Base-by-base conservation (phyloP, 768 basidiomycete genomes). In the Pulveroboletus sp. region DNA sequence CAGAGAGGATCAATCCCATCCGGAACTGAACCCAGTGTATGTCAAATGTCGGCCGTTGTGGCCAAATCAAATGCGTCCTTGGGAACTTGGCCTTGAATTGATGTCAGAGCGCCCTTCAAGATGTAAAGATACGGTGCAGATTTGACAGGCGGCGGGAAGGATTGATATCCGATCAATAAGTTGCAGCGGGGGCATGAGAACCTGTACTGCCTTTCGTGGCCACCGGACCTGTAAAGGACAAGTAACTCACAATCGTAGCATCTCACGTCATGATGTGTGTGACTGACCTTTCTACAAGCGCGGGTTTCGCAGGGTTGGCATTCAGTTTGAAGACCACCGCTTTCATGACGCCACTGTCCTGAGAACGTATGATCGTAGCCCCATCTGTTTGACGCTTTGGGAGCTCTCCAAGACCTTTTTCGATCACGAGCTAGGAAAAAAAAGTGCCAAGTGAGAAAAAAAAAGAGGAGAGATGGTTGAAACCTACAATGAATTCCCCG, bases 311-410 rank as follows among this genome's bases (percentile, higher is more conserved):
- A 30, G 79, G 59, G 15, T 75, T 74, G 3, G 88, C 89, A 60
- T 94, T 95, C 61, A 95, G 65, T 68, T 95, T 96, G 80, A 93
- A 94, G 9, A 91, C 73, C 62, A 81, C 72, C 26, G 87, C 80
- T 55, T 82, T 79, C 38, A 69, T 76, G 28, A 66, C 64, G 27
- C 74, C 75, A 38, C 68, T 78, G 56, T 86, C 84, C 65, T 86
- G 83, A 28, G 83, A 81, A 44, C 89, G 83, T 54, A 95, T 76
- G 52, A 94, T 84, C 44, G 82, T 83, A 14, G 93, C 80, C 44
- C 79, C 83, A 69, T 95, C 93, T 44, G 87, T 84, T 61, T 79
- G 81, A 54, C 86, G 81, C 55, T 78, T 75, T 6, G 86, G 89
- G 39, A 92, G 75, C 37, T 77, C 74, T 47, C 77, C 75, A 43